Evolutionary conservation across 352 stramenopile genomes (phyloP).

Genomic region (Phytophthora sp.): DNA sequence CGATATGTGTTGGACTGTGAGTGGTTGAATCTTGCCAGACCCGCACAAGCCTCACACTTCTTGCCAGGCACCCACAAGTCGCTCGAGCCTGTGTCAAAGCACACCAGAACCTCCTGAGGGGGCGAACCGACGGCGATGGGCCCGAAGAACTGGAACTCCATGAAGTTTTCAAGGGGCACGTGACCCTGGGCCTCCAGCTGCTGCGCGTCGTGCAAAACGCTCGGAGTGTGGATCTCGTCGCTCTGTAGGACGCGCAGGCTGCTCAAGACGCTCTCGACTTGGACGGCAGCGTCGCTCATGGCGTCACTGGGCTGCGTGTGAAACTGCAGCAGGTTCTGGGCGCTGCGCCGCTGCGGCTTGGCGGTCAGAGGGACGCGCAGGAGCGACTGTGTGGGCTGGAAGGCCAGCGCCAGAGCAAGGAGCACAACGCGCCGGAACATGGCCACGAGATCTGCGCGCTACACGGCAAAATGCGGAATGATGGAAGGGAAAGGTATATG

Average conservation of each 20-base stretch:
- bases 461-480: slow-evolving; percentile 26
- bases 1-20: slow-evolving; percentile 53
- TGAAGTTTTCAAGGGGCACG: slow-evolving; percentile 79
- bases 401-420: slow-evolving; percentile 11
- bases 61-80: slow-evolving; percentile 78
- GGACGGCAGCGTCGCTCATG: neutral
- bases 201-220: slow-evolving; percentile 40
- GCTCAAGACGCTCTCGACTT: slow-evolving; percentile 26
- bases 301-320: slow-evolving; percentile 38
- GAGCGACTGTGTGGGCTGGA: slow-evolving; percentile 11
- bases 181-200: slow-evolving; percentile 42
- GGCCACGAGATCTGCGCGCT: neutral
- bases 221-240: neutral
- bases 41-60: slow-evolving; percentile 63
- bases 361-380: slow-evolving; percentile 53
- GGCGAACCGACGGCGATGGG: slow-evolving; percentile 67
- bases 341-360: slow-evolving; percentile 31
- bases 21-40: slow-evolving; percentile 57
- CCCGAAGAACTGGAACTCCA: slow-evolving; percentile 87
- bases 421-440: slow-evolving; percentile 2
- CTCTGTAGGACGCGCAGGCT: slow-evolving; percentile 29
- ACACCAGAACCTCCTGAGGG: slow-evolving; percentile 75
- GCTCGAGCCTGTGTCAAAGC: slow-evolving; percentile 84
- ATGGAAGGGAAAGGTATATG: neutral
- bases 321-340: slow-evolving; percentile 43